These are phyloP conservation scores for Serendipita sp. DNA, from an alignment of 768 basidiomycete genomes.

Conservation along the genomic window DNA sequence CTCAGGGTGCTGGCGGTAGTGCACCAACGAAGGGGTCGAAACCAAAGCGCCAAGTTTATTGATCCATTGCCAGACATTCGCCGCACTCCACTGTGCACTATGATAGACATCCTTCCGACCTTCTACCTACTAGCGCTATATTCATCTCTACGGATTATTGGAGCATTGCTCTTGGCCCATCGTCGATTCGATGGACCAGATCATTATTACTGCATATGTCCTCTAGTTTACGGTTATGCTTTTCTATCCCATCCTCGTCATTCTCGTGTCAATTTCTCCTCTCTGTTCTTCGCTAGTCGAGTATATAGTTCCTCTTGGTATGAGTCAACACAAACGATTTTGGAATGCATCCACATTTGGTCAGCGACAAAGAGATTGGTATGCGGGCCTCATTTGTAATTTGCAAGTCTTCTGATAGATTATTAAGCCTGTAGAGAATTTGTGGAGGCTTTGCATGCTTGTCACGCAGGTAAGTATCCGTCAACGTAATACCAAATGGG, in stretches of 20 bases:
- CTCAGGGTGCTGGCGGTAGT: background rate
- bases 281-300: background rate
- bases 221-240: background rate
- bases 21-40: background rate
- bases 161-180: too few species aligned
- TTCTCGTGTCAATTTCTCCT: background rate
- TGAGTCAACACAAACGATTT: background rate
- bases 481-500: background rate
- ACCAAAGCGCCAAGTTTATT: constrained; percentile 4
- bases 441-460: constrained; percentile 1
- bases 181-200: too few species aligned
- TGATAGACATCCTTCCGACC: background rate
- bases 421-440: background rate
- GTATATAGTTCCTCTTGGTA: background rate
- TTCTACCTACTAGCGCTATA: background rate
- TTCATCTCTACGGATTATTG: background rate
- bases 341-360: background rate
- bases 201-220: background rate
- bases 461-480: background rate
- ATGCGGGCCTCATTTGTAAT: background rate
- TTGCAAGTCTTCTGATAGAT: background rate
- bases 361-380: background rate
- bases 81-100: background rate
- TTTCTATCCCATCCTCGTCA: background rate
- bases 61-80: background rate